Percentiles rank a stretch among this genome's conserved stretches.
phyloP scores from a whole-genome alignment of 495 filamentous ascomycete genomes.

The Bacidia gigantensis region DNA sequence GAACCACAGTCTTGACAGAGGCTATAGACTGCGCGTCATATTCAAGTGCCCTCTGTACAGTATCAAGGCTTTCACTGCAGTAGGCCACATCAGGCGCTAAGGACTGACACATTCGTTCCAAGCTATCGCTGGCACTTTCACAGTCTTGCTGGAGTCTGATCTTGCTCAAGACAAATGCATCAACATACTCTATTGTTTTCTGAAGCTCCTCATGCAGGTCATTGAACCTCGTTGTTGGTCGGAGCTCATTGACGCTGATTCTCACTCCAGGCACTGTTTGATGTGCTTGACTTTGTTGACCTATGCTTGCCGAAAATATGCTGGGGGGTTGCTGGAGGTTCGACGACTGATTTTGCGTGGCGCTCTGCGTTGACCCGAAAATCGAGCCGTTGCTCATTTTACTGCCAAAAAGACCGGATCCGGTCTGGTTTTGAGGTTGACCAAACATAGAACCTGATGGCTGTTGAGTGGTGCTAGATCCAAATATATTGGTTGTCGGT shows the following conservation, averaged over 20 bases:
- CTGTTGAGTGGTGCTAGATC: slow-evolving; percentile 6
- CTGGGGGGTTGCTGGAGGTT: slow-evolving; percentile 23
- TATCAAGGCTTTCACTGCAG: slow-evolving; percentile 55
- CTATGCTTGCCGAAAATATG: slow-evolving; percentile 23
- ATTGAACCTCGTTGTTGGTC: slow-evolving; percentile 77
- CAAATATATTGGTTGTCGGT: slow-evolving; percentile 13
- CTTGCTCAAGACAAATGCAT: slow-evolving; percentile 57
- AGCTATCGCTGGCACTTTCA: slow-evolving; percentile 37
- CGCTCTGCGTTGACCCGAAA: slow-evolving; percentile 9
- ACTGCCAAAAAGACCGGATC: slow-evolving; percentile 26
- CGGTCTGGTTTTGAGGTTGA: slow-evolving; percentile 18
- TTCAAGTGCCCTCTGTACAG: slow-evolving; percentile 56
- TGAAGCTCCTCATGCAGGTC: slow-evolving; percentile 79
- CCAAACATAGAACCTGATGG: slow-evolving; percentile 20
- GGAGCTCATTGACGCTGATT: slow-evolving; percentile 60
- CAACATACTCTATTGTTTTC: slow-evolving; percentile 55
- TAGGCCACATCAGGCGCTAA: slow-evolving; percentile 66
- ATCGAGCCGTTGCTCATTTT: slow-evolving; percentile 5
- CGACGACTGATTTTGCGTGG: slow-evolving; percentile 34
- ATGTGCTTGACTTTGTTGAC: slow-evolving; percentile 29
- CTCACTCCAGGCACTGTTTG: slow-evolving; percentile 55
- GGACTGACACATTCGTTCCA: slow-evolving; percentile 46
- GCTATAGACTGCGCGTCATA: slow-evolving; percentile 62
- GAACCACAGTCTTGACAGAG: slow-evolving; percentile 46
- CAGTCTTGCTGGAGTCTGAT: slow-evolving; percentile 44